A percentile compares a stretch with the other conserved stretches of the same genome.
Conservation (phyloP, 2,329 filamentous ascomycete genomes). For the Aspergillus fijiensis region DNA sequence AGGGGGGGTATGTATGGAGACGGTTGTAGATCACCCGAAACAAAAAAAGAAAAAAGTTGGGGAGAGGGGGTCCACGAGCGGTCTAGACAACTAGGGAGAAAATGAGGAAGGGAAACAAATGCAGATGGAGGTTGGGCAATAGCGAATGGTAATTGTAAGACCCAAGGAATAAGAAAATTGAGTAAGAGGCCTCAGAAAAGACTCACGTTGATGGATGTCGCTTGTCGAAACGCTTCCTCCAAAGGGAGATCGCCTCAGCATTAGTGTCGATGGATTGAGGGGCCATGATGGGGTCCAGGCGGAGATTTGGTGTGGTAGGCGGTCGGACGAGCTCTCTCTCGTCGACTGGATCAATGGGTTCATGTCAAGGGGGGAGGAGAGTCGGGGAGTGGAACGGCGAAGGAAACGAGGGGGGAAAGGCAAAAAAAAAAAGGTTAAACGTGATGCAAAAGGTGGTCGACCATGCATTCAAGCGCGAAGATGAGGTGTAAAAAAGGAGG, state of each 20-base stretch:
- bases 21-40: conserved; percentile 14
- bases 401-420: neutral
- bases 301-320: conserved; percentile 15
- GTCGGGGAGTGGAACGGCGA: conserved; percentile 3
- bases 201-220: conserved; percentile 32
- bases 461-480: neutral
- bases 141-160: neutral
- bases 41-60: neutral
- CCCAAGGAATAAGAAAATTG: neutral
- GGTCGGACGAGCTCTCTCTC: conserved; percentile 22
- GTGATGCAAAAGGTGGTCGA: neutral
- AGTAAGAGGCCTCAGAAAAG: neutral
- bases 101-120: neutral
- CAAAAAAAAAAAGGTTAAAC: neutral
- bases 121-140: neutral
- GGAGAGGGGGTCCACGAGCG: neutral
- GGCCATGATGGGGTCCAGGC: conserved; percentile 17
- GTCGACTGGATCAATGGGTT: conserved; percentile 18
- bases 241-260: conserved; percentile 18
- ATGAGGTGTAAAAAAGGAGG: neutral
- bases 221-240: conserved; percentile 32
- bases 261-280: conserved; percentile 12
- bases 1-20: neutral
- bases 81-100: neutral
- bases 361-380: conserved; percentile 23